Evolutionary conservation across 805 yeast genomes (phyloP), one percentile per base, ranked within the genome.

Genomic region (Debaryomyces maramus): DNA sequence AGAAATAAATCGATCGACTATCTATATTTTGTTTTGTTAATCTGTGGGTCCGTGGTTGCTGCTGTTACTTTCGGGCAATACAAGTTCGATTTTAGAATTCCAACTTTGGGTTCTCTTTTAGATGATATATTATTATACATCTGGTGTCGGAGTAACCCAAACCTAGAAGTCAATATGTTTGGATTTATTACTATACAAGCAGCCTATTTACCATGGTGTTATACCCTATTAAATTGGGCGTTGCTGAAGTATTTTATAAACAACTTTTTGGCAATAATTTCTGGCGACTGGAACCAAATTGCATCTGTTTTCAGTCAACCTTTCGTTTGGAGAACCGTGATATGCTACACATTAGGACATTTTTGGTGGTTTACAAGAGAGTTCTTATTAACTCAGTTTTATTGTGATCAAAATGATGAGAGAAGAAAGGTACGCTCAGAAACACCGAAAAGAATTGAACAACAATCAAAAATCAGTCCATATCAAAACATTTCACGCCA

Each of bases 291-390:
- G 16, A n/a, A 16, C n/a, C 34, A 31, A 4, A 14, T 40, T 3
- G 13, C 28, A 11, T 31, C 36, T 8, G 35, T 41, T 6, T 34
- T 45, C 6, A 39, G 35, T 6, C 47, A 53, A 14, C 42, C 34
- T 6, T 19, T 43, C 9, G 44, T 50, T 7, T 44, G 48, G 46
- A 50, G 47, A 32, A 42, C 44, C 4, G 30, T 48, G 15, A 33
- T 52, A 10, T 53, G 50, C 32, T 41, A 48, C 23, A 27, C 35
- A 1, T 23, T 60, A 10, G 65, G 65, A 5, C 70, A 65, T 41
- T 26, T 53, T 20, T 64, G 67, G 68, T 65, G 70, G 70, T 64
- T 50, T 24, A n/a, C 46, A n/a, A 51, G 54, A 13, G 53, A 49
- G 27, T 50, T 46, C 38, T 44, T 51, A 39, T 32, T 51, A 17